Evolutionary conservation across 78 protist genomes (phyloP).

Genomic region (Bodo saltans): DNA sequence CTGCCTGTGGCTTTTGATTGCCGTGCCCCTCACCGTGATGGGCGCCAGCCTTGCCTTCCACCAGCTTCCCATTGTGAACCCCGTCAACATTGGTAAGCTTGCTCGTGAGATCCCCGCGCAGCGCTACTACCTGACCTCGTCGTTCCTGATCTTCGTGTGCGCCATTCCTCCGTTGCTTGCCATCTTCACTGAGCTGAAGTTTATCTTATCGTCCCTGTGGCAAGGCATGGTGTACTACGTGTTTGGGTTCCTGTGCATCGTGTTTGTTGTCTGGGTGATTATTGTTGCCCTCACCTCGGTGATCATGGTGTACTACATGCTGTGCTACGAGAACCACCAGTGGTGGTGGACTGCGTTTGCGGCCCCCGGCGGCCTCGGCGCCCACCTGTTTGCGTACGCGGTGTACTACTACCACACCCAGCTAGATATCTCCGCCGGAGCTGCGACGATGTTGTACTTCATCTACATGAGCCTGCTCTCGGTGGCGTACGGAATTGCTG

Average conservation of each 20-base stretch:
- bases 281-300: constrained; percentile 54
- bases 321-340: constrained; percentile 70
- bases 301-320: constrained; percentile 50
- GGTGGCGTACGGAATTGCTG: constrained; percentile 67
- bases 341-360: constrained; percentile 97
- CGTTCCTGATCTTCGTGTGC: constrained; percentile 63
- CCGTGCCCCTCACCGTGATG: constrained; percentile 70
- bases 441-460: constrained; percentile 61
- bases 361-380: constrained; percentile 69
- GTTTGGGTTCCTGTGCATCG: constrained; percentile 37
- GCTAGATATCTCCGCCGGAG: not conserved
- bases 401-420: constrained; percentile 68
- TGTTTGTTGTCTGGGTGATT: constrained; percentile 33
- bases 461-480: constrained; percentile 71
- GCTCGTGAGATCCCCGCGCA: constrained; percentile 90
- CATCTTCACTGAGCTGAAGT: constrained; percentile 75
- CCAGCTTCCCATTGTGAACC: constrained; percentile 45
- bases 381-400: constrained; percentile 85
- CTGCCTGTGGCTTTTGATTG: constrained; percentile 66
- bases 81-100: constrained; percentile 81
- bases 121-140: constrained; percentile 79
- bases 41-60: constrained; percentile 87
- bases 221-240: constrained; percentile 37
- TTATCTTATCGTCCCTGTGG: constrained; percentile 66
- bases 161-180: constrained; percentile 75